A percentile compares a stretch with the other conserved stretches of the same genome.
These are phyloP conservation scores for Tricholomella constricta DNA, from an alignment of 768 basidiomycete species.

Conservation along the genomic window DNA sequence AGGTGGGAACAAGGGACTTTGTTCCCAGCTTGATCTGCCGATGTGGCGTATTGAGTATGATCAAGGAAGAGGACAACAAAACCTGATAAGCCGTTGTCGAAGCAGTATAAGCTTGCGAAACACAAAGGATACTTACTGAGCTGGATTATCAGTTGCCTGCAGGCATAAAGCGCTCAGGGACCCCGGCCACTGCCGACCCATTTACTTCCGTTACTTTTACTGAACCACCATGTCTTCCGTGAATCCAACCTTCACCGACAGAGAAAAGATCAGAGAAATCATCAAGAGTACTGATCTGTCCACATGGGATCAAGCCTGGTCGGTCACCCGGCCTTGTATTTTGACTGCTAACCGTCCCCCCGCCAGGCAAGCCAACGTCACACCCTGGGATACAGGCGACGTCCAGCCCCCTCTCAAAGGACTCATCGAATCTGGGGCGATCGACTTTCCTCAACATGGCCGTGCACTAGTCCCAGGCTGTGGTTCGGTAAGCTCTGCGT, in stretches of 20 bases:
- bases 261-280: constrained; percentile 17
- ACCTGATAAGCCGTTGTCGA: background rate
- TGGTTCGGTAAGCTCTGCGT: constrained; percentile 39
- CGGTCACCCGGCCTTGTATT: background rate
- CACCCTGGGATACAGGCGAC: constrained; percentile 65
- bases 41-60: constrained; percentile 1
- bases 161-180: constrained; percentile 1
- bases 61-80: background rate
- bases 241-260: background rate
- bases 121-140: background rate
- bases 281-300: constrained; percentile 24
- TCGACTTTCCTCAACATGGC: constrained; percentile 43
- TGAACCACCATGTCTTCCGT: constrained; percentile 3
- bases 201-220: no score
- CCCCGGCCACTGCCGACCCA: constrained; percentile 8
- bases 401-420: constrained; percentile 58
- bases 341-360: background rate
- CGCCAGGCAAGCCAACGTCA: constrained; percentile 47
- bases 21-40: background rate
- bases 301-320: constrained; percentile 33
- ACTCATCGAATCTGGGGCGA: constrained; percentile 45
- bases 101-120: background rate
- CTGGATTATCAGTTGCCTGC: constrained; percentile 6
- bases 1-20: background rate
- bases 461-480: constrained; percentile 47